A percentile compares a stretch with the other conserved stretches of the same genome.
Evolutionary conservation across 352 stramenopile species (phyloP).

Genomic region (Pythium utonaiense): DNA sequence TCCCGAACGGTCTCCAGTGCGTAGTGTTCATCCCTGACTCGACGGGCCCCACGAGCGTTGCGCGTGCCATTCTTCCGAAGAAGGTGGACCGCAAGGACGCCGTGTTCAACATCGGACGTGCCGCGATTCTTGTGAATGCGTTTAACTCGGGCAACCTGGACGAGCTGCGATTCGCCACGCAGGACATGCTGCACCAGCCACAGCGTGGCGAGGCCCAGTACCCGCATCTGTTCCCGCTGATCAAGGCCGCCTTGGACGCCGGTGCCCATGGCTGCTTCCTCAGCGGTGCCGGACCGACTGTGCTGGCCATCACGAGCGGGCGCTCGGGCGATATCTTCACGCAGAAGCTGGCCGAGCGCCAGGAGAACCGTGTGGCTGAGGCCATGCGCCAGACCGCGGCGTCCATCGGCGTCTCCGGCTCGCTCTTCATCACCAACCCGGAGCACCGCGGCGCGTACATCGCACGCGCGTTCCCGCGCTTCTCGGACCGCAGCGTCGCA

Average conservation of each 20-base stretch:
- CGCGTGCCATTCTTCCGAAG: slow-evolving; percentile 89
- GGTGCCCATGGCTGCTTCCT: slow-evolving; percentile 95
- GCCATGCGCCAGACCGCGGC: slow-evolving; percentile 95
- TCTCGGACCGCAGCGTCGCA: slow-evolving; percentile 81
- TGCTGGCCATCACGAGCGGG: slow-evolving; percentile 97
- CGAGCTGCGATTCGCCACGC: slow-evolving; percentile 93
- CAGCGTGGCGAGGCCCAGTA: slow-evolving; percentile 95
- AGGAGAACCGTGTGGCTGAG: slow-evolving; percentile 92
- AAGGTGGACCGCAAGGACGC: slow-evolving; percentile 91
- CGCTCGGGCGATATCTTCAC: slow-evolving; percentile 98
- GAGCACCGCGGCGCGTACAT: slow-evolving; percentile 96
- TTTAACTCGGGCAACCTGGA: slow-evolving; percentile 96
- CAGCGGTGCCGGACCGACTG: slow-evolving; percentile 95
- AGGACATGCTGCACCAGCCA: slow-evolving; percentile 96
- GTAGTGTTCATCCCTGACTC: slow-evolving; percentile 99
- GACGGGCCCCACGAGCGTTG: slow-evolving; percentile 93
- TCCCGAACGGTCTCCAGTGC: slow-evolving; percentile 95
- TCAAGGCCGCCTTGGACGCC: slow-evolving; percentile 93
- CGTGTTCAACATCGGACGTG: slow-evolving; percentile 96
- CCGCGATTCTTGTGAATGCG: slow-evolving; percentile 97
- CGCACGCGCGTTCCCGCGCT: slow-evolving; percentile 90
- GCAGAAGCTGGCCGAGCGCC: slow-evolving; percentile 87
- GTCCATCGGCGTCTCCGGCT: slow-evolving; percentile 90
- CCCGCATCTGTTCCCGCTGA: slow-evolving; percentile 95
- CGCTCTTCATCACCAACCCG: slow-evolving; percentile 96